Percentiles rank a stretch among this genome's conserved stretches.
These are phyloP conservation scores for Phoma sp. DNA, from an alignment of 2,329 filamentous ascomycete genomes.

Conservation along the genomic window DNA sequence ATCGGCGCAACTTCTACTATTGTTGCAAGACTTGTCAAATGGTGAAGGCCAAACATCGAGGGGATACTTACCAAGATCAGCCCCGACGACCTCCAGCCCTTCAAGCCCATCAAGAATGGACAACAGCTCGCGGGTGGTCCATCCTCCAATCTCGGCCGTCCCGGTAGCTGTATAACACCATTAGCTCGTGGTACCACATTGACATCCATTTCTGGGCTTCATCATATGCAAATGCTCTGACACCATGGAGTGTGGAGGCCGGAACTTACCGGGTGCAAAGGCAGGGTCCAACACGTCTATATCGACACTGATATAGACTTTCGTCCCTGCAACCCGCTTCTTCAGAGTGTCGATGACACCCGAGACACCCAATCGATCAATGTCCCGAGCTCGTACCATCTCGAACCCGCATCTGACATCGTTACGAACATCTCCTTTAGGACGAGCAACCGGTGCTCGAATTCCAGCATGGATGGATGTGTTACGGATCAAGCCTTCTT, in stretches of 20 bases:
- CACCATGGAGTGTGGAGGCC: not conserved
- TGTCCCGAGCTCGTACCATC: slow-evolving; percentile 61
- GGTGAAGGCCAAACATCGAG: not conserved
- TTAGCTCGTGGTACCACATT: not conserved
- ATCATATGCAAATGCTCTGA: not conserved
- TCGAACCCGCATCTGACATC: slow-evolving; percentile 65
- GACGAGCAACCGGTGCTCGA: slow-evolving; percentile 59
- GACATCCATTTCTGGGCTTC: not conserved
- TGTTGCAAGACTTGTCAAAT: slow-evolving; percentile 6
- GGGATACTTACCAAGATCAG: slow-evolving; percentile 57
- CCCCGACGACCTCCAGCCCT: slow-evolving; percentile 63
- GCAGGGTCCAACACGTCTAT: slow-evolving; percentile 64
- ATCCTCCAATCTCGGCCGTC: slow-evolving; percentile 66
- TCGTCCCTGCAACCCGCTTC: slow-evolving; percentile 57
- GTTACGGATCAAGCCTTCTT: slow-evolving; percentile 65
- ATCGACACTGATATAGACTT: slow-evolving; percentile 63
- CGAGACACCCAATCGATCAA: slow-evolving; percentile 56
- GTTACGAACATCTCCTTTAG: slow-evolving; percentile 60
- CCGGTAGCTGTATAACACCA: slow-evolving; percentile 55
- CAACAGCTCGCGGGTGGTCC: slow-evolving; percentile 65
- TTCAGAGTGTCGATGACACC: slow-evolving; percentile 58
- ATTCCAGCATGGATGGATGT: slow-evolving; percentile 68
- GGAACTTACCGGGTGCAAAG: slow-evolving; percentile 56
- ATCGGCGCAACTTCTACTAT: slow-evolving; percentile 66
- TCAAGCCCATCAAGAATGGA: slow-evolving; percentile 65